phyloP scores from a whole-genome alignment of 176 grass and related monocot species.

The Pharus latifolius region DNA sequence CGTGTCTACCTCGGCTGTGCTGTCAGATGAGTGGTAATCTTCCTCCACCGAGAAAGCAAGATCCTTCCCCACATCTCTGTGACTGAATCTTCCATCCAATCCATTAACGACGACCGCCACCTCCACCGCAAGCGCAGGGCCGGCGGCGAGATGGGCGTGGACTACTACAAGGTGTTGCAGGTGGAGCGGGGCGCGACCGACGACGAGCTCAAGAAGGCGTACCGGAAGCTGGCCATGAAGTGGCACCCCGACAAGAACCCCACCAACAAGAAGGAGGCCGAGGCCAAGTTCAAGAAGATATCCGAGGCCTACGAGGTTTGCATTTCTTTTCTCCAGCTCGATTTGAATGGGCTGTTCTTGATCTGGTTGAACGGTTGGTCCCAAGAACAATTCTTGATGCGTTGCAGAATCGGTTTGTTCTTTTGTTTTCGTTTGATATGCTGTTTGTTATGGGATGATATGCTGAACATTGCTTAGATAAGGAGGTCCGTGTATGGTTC shows the following conservation, averaged over 20 bases:
- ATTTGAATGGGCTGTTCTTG: background rate
- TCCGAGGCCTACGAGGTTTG: constrained; percentile 75
- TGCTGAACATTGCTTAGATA: background rate
- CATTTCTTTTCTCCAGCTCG: background rate
- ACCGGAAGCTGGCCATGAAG: constrained; percentile 73
- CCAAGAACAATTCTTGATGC: background rate
- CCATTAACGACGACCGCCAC: background rate
- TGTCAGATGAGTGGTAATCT: too few relatives aligned
- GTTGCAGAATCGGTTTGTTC: background rate
- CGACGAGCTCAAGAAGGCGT: constrained; percentile 72
- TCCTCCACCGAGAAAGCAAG: too few relatives aligned
- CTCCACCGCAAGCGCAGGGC: background rate
- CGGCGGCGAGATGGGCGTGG: constrained; percentile 40
- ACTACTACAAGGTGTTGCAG: constrained; percentile 71
- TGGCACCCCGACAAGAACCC: constrained; percentile 88
- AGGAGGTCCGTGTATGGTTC: background rate
- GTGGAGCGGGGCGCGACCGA: constrained; percentile 41
- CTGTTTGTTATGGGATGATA: background rate
- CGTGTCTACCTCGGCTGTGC: too few relatives aligned
- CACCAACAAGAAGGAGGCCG: constrained; percentile 61
- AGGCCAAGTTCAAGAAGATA: constrained; percentile 87
- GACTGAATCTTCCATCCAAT: too few relatives aligned
- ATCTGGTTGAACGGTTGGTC: background rate
- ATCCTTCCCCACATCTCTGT: too few relatives aligned
- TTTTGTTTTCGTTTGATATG: background rate